These are phyloP conservation scores for Myrica gale DNA, from an alignment of 306 rosid species.

Conservation along the genomic window DNA sequence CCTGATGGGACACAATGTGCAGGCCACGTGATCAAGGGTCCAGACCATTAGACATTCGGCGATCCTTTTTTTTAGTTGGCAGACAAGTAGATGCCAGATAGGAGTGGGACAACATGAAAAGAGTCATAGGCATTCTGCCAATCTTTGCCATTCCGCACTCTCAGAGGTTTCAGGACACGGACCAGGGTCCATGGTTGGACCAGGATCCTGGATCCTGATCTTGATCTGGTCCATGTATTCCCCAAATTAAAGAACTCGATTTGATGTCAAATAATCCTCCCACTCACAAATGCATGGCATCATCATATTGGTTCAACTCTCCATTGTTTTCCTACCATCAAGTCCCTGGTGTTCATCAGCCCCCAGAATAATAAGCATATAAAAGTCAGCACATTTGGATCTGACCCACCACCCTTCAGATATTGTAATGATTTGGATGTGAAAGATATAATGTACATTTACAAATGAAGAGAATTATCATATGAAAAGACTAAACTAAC, in stretches of 20 bases:
- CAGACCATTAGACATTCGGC: constrained; percentile 5
- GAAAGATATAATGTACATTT: background rate
- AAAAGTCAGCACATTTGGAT: background rate
- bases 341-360: background rate
- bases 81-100: background rate
- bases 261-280: background rate
- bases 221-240: background rate
- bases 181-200: too few relatives aligned
- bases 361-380: background rate
- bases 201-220: too few relatives aligned
- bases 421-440: constrained; percentile 5
- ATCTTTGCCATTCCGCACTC: background rate
- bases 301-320: background rate
- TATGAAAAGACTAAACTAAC: too few relatives aligned
- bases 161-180: too few relatives aligned
- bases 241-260: background rate
- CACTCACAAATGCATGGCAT: background rate
- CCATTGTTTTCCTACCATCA: background rate
- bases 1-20: background rate
- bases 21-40: constrained; percentile 10
- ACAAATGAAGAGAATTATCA: constrained; percentile 14
- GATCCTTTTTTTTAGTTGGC: background rate
- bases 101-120: background rate
- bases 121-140: background rate
- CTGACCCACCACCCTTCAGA: background rate